Base-by-base conservation (phyloP, 1,139 yeast species). In the Diutina siamensis region DNA sequence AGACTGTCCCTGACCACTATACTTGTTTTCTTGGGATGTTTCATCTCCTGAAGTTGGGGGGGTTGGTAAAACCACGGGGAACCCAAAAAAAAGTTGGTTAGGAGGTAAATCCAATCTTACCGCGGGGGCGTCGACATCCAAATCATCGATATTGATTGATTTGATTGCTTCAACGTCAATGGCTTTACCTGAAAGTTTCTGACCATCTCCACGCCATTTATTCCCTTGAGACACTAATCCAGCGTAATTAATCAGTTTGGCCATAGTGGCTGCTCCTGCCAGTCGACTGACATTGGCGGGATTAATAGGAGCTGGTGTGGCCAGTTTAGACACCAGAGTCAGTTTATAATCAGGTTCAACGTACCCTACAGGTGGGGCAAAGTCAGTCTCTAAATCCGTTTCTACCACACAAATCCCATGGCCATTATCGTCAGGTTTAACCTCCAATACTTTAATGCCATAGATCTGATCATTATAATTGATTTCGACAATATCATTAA, bases 321-420 rank as follows among this genome's bases (percentile, higher is more conserved):
- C 54, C 2, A 76, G 68, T 48, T 67, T 67, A 18, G 61, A 54
- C 4, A 55, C 58, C 45, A 45, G 13, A 44, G 45, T 55, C 7
- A 73, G 74, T 44, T 58, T 64, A 52, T 78, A 78, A 53, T 79
- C 83, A 1, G 95, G 95, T 58, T 92, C 98, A 27, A 86, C 96
- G 57, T 94, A 94, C 0, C 99, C 99, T 4, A 92, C 96, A 0
- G 98, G 99, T 3, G 98, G 95, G 2, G 97, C 98, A 67, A 94
- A 94, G 59, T 94, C 99, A 0, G 97, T 95, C 50, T 86, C 95
- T 52, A 94, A 72, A 67, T 94, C 98, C 0, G 98, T 94, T 59
- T 94, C 99, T 31, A 94, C 88, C 19, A 92, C 97, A 69, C 97
- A 92, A 18, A 92, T 81, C 50, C 95, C 84, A 36, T 74, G 67